phyloP scores from a whole-genome alignment of 1,284 basidiomycete species.

The Tremellales sp. region DNA sequence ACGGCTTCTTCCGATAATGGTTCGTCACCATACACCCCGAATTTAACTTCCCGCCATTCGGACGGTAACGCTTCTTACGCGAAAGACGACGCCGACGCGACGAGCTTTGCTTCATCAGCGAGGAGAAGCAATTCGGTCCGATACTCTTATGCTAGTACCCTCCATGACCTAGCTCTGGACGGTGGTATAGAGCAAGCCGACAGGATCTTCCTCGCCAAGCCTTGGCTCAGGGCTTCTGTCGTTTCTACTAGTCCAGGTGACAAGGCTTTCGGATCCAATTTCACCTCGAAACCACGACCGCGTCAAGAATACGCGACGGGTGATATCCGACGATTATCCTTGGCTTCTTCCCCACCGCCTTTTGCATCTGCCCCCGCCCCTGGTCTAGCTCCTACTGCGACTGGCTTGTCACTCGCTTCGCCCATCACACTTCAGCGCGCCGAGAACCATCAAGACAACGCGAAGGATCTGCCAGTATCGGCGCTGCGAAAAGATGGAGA shows the following conservation, averaged over 20 bases:
- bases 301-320: background rate
- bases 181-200: constrained; percentile 13
- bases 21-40: background rate
- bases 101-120: background rate
- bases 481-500: no score
- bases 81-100: background rate
- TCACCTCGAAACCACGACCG: no score
- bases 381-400: no score
- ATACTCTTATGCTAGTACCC: constrained; percentile 25
- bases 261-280: no score
- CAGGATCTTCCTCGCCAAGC: constrained; percentile 21
- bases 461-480: no score
- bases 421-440: no score
- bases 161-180: constrained; percentile 27
- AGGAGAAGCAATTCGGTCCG: constrained; percentile 4
- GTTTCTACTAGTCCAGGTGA: background rate
- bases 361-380: no score
- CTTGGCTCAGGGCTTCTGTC: constrained; percentile 14
- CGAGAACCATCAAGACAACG: no score
- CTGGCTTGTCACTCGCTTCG: no score
- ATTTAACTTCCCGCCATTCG: background rate
- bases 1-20: background rate
- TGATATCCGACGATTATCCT: background rate
- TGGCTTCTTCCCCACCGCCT: background rate
- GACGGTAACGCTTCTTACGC: background rate